Evolutionary conservation across 305 asterid species (phyloP), one percentile per base, ranked within the genome.

Genomic region (Fraxinus angustifolia): DNA sequence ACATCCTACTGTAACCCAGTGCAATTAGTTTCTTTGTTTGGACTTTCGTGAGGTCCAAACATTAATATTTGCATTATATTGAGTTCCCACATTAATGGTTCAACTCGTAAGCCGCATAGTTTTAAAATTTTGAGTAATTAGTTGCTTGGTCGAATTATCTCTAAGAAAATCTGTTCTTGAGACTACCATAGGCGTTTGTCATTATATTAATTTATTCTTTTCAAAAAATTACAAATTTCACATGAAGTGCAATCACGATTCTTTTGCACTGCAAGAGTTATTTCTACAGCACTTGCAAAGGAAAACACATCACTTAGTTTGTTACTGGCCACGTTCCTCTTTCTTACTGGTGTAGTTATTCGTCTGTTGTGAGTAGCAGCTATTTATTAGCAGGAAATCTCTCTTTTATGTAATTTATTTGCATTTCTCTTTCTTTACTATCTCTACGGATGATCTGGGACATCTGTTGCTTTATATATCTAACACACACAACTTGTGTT

Each of bases 311-410:
- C 23, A n/a, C 62, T 4, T n/a, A 53, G 17, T 53, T 53, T 53
- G 62, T 53, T 36, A 67, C 78, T 78, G 53, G 45, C 84, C 83
- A 83, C 67, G 85, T 83, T 82, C 83, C 78, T 74, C 82, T 83
- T 79, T 78, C 87, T 83, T 85, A 79, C 16, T 45, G 79, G 71
- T 82, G 71, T 82, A 80, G 88, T 85, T 81, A 83, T 75, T 58
- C n/a, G 48, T 75, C 81, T 78, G 79, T 36, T 3, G 10, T 48
- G 77, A 76, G 50, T 60, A 75, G 82, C 83, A 75, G 80, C 83
- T 84, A 70, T 42, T 73, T 21, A 75, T 81, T 85, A 79, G 87
- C 85, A 81, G 85, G 82, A 81, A 77, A 60, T 62, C 34, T 53
- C 76, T 36, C 65, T 72, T 77, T 42, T 67, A 16, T 35, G 56